phyloP scores from a whole-genome alignment of 768 basidiomycete genomes.

The Gloeostereum incarnatum region DNA sequence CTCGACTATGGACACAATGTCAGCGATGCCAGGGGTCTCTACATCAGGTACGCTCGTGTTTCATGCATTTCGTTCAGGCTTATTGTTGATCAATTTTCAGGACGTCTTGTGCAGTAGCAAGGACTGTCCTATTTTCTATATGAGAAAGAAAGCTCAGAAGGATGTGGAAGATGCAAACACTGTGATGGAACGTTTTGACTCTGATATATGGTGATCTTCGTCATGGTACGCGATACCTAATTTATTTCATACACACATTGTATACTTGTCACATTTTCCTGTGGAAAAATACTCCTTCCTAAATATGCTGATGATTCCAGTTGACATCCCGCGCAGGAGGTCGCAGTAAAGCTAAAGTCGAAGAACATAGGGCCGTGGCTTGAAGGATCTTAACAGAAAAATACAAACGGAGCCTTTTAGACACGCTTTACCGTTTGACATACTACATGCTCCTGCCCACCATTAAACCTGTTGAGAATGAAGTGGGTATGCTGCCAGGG shows the following conservation, averaged over 20 bases:
- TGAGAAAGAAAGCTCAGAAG: slow-evolving; percentile 97
- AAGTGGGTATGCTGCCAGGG: no score
- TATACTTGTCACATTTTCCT: no score
- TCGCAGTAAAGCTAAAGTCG: no score
- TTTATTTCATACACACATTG: not conserved
- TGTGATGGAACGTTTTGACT: slow-evolving; percentile 79
- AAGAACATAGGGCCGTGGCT: no score
- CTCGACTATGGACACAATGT: slow-evolving; percentile 96
- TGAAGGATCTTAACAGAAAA: no score
- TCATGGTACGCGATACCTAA: slow-evolving; percentile 4
- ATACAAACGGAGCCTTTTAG: no score
- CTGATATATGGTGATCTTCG: slow-evolving; percentile 70
- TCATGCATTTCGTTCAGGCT: not conserved
- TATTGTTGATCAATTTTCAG: slow-evolving; percentile 24
- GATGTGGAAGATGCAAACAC: slow-evolving; percentile 84
- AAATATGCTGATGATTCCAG: no score
- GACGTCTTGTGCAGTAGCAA: slow-evolving; percentile 95
- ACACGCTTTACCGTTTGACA: no score
- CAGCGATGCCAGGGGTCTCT: slow-evolving; percentile 98
- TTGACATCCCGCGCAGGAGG: no score
- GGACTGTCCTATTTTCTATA: slow-evolving; percentile 98
- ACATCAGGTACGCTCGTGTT: slow-evolving; percentile 56
- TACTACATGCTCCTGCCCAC: no score
- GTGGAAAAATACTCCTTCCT: no score
- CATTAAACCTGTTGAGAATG: no score